Evolutionary conservation across 2,329 filamentous ascomycete genomes (phyloP), one percentile per base, ranked within the genome.

Genomic region (Arthrinium puccinioides): DNA sequence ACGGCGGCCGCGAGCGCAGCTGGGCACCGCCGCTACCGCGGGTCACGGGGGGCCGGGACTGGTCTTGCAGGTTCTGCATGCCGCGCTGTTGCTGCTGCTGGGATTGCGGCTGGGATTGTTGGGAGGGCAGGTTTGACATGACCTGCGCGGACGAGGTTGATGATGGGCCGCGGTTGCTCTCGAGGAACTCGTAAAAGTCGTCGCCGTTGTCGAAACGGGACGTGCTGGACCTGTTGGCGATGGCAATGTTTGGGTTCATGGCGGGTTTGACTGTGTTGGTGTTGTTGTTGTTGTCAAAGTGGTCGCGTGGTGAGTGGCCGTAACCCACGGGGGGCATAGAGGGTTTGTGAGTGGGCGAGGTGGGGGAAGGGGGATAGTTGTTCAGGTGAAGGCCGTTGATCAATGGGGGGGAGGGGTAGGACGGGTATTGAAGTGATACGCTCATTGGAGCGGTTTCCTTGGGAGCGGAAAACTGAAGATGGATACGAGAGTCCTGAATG

Each of bases 171-270:
- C 44, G 47, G 32, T 57, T 56, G 44, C 29, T 54, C 18, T 57
- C 53, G 13, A 56, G 45, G 26, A 55, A 57, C 28, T 50, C 45
- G 44, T 57, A 57, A 30, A 56, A 57, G 32, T 56, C 54, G 44
- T 56, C 51, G 45, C 55, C 49, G 35, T 44, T 55, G 24, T 36
- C 33, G 18, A 36, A 36, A 24, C 24, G 24, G 11, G 33, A 28
- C 4, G 33, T 36, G 33, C 18, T 14, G 33, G 33, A 24, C 6
- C 33, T 4, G 33, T n/a, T 24, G 15, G 9, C 10, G 24, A 9
- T 21, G 24, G 13, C 20, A 18, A 3, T 36, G 24, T 15, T 4
- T 21, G 19, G 21, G 6, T n/a, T 21, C 13, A 13, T 36, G 33
- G 11, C 21, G 31, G 21, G 31, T 16, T 33, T 33, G 31, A n/a